Evolutionary conservation across 345 rosid species (phyloP).

Genomic region (Leavenworthia alabamica): DNA sequence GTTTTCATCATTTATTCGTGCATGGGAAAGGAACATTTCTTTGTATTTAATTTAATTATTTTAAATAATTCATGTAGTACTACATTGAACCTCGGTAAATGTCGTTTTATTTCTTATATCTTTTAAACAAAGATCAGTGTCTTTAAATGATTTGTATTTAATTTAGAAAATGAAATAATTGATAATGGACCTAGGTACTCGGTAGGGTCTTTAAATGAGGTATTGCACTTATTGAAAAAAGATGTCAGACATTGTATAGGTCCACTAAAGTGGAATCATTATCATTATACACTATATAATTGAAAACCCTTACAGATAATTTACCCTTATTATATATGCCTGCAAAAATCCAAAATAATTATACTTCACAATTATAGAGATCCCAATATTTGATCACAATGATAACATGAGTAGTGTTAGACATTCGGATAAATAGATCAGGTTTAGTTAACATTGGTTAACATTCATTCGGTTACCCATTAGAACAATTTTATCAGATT

Average conservation of each 20-base stretch:
- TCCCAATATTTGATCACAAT: not conserved
- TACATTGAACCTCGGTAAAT: not conserved
- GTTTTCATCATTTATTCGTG: no score
- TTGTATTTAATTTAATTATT: no score
- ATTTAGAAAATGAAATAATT: not conserved
- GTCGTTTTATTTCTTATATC: not conserved
- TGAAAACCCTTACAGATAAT: not conserved
- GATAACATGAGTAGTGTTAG: no score
- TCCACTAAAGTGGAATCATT: conserved; percentile 23
- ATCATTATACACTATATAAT: not conserved
- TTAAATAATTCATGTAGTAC: no score
- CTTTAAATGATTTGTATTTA: not conserved
- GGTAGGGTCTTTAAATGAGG: conserved; percentile 15
- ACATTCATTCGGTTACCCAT: no score
- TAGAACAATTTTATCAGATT: no score
- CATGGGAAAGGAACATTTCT: no score
- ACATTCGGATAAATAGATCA: no score
- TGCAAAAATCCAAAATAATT: conserved; percentile 5
- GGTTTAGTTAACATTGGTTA: no score
- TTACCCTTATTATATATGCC: not conserved
- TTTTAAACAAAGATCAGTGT: not conserved
- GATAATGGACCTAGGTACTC: not conserved
- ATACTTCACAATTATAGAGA: conserved; percentile 3
- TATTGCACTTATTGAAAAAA: conserved; percentile 12
- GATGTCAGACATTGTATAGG: conserved; percentile 15